These are phyloP conservation scores for Kockiozyma suomiensis DNA, from an alignment of 805 yeast genomes.

Conservation along the genomic window DNA sequence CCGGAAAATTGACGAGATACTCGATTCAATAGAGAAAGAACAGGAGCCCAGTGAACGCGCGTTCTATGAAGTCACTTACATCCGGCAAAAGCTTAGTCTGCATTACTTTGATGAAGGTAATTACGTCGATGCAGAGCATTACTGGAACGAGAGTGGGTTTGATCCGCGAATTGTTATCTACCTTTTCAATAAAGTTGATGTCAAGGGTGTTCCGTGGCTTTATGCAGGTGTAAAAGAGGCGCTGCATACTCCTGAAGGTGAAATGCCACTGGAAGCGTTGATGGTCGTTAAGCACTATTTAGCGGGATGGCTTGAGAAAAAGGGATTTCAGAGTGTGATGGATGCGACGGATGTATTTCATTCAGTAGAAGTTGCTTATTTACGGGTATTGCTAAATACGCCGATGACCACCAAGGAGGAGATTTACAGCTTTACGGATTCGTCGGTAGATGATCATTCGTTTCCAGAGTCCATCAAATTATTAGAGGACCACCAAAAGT, in stretches of 20 bases:
- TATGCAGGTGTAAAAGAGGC: constrained; percentile 40
- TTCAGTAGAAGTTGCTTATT: constrained; percentile 41
- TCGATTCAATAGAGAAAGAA: constrained; percentile 34
- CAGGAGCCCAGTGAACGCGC: constrained; percentile 44
- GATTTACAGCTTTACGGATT: constrained; percentile 36
- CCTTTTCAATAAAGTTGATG: constrained; percentile 31
- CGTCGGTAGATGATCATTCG: constrained; percentile 36
- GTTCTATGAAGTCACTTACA: constrained; percentile 46
- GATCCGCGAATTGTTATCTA: constrained; percentile 44
- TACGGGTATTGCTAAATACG: constrained; percentile 35
- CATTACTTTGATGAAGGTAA: constrained; percentile 38
- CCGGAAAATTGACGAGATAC: constrained; percentile 36
- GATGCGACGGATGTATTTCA: constrained; percentile 38
- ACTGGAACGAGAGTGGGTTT: constrained; percentile 44
- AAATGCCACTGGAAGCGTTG: constrained; percentile 28
- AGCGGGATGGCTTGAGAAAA: constrained; percentile 39
- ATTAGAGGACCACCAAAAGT: constrained; percentile 34
- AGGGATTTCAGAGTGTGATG: constrained; percentile 39
- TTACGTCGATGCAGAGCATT: constrained; percentile 38
- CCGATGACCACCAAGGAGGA: constrained; percentile 36
- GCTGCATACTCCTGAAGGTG: constrained; percentile 19
- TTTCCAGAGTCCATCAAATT: constrained; percentile 35
- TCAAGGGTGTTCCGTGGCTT: constrained; percentile 38
- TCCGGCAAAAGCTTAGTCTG: constrained; percentile 45
- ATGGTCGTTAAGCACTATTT: constrained; percentile 36